Evolutionary conservation across 768 basidiomycete species (phyloP).

Genomic region (Myochromella boudieri): DNA sequence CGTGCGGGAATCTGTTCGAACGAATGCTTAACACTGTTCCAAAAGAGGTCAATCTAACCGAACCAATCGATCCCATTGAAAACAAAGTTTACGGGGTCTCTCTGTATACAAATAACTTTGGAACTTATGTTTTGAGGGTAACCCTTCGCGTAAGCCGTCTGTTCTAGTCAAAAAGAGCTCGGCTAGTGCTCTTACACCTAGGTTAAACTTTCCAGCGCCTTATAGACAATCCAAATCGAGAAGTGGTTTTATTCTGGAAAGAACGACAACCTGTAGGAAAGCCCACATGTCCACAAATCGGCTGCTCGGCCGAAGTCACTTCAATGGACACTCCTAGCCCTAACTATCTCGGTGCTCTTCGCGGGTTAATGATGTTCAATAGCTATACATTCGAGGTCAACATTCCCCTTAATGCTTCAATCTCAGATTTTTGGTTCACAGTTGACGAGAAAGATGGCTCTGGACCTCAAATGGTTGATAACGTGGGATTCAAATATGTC

Average conservation of each 20-base stretch:
- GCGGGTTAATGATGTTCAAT: background rate
- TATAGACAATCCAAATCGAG: background rate
- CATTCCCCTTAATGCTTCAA: background rate
- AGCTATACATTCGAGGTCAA: background rate
- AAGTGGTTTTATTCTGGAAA: background rate
- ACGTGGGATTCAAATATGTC: background rate
- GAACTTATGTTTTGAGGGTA: background rate
- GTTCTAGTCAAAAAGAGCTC: background rate
- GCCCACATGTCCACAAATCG: background rate
- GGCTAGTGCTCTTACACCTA: background rate
- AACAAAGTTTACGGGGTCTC: background rate
- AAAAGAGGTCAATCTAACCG: background rate
- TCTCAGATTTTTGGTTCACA: conserved; percentile 2
- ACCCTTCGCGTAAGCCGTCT: background rate
- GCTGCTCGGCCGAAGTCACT: background rate
- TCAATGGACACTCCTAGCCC: background rate
- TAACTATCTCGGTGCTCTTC: background rate
- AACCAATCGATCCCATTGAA: background rate
- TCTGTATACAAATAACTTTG: background rate
- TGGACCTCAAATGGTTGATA: background rate
- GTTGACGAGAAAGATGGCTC: conserved; percentile 1
- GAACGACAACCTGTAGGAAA: background rate
- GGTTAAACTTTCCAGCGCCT: background rate
- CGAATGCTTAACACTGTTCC: conserved; percentile 1
- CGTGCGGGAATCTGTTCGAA: background rate